Conservation (phyloP, 495 filamentous ascomycete species). For the Lasiosphaeris hirsuta region DNA sequence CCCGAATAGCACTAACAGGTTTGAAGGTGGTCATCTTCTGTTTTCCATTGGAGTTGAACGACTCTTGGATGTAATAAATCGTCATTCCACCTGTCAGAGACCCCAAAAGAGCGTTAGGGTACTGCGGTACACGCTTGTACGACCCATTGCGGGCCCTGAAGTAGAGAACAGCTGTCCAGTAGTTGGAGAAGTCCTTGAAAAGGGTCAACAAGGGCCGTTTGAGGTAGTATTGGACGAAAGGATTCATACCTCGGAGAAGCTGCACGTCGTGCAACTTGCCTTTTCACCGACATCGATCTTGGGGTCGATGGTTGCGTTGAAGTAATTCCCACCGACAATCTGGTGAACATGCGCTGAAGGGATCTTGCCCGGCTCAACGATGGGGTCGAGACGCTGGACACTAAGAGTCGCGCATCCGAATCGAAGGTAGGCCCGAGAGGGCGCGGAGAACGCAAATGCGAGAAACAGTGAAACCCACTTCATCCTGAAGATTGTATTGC, state of each 20-base stretch:
- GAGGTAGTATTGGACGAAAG: too few species aligned
- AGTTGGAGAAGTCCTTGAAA: slow-evolving; percentile 29
- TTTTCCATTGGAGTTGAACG: slow-evolving; percentile 21
- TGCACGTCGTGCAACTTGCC: slow-evolving; percentile 30
- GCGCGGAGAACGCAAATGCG: neutral
- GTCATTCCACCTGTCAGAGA: slow-evolving; percentile 29
- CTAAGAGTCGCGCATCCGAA: slow-evolving; percentile 42
- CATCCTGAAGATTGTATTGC: neutral
- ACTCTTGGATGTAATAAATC: slow-evolving; percentile 36
- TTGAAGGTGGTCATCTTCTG: slow-evolving; percentile 35
- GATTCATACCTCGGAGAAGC: slow-evolving; percentile 19
- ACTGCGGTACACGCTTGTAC: slow-evolving; percentile 34
- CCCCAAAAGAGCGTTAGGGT: slow-evolving; percentile 6
- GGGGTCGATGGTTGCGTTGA: slow-evolving; percentile 25
- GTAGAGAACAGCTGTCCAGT: slow-evolving; percentile 39
- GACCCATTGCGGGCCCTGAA: slow-evolving; percentile 32
- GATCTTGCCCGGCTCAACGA: slow-evolving; percentile 33
- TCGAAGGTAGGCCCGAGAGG: slow-evolving; percentile 30
- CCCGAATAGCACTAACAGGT: slow-evolving; percentile 4
- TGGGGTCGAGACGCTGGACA: slow-evolving; percentile 15
- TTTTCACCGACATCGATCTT: slow-evolving; percentile 29
- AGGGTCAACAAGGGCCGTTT: too few species aligned
- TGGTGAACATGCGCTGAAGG: slow-evolving; percentile 44
- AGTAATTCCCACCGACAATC: slow-evolving; percentile 44
- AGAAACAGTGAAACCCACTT: neutral